phyloP scores from a whole-genome alignment of 768 basidiomycete species.

The Russula brevipes region DNA sequence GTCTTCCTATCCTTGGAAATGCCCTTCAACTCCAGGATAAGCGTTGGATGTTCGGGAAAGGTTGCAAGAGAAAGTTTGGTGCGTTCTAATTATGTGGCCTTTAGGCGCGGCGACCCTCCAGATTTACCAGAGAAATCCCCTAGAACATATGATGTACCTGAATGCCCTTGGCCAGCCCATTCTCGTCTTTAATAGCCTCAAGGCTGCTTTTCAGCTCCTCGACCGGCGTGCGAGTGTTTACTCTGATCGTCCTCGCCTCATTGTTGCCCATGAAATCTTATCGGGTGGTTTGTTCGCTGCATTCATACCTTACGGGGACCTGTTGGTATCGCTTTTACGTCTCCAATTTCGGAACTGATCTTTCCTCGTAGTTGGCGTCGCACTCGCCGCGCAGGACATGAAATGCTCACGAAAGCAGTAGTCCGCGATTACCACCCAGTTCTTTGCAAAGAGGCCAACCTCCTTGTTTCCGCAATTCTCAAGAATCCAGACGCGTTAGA shows the following conservation, averaged over 20 bases:
- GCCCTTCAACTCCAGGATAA: background rate
- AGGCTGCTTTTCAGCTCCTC: conserved; percentile 35
- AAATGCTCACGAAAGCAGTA: conserved; percentile 2
- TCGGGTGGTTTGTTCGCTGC: conserved; percentile 30
- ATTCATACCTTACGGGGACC: conserved; percentile 27
- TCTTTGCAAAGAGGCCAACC: conserved; percentile 2
- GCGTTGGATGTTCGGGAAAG: background rate
- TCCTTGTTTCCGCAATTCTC: background rate
- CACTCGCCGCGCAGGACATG: conserved; percentile 16
- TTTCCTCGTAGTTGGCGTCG: conserved; percentile 12
- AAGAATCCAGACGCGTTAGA: background rate
- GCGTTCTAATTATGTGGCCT: background rate
- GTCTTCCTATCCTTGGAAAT: conserved; percentile 15
- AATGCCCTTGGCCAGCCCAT: conserved; percentile 15
- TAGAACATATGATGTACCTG: conserved; percentile 12
- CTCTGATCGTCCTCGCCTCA: conserved; percentile 29
- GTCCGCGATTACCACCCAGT: conserved; percentile 6
- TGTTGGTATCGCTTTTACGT: conserved; percentile 14
- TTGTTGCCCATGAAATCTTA: conserved; percentile 32
- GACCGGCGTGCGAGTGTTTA: conserved; percentile 33
- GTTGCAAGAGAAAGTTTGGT: conserved; percentile 9
- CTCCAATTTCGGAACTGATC: background rate
- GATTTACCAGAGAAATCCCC: background rate
- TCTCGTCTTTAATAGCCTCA: conserved; percentile 33
- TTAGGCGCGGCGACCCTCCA: background rate